Conservation (phyloP, 768 basidiomycete species). For the Strobilomyces dryophilus region DNA sequence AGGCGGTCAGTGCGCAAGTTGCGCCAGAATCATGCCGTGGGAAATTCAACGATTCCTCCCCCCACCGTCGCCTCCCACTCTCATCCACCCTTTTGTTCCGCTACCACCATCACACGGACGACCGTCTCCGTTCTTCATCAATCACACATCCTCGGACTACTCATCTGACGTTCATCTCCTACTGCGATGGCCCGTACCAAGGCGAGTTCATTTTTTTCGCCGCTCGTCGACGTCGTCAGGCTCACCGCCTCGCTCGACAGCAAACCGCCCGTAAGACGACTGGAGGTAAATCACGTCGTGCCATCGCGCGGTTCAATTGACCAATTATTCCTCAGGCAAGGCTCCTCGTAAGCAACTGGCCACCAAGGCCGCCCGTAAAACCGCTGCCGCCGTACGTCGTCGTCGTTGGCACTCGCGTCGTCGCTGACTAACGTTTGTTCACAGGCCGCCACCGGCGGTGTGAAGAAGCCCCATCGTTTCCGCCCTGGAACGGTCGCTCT, state of each 20-base stretch:
- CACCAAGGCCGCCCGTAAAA: constrained; percentile 93
- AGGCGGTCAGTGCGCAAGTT: constrained; percentile 30
- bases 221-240: background rate
- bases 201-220: constrained; percentile 36
- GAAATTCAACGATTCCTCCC: constrained; percentile 22
- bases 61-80: constrained; percentile 12
- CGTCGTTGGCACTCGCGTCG: background rate
- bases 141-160: constrained; percentile 8
- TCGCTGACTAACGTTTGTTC: constrained; percentile 11
- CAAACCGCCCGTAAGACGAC: constrained; percentile 99
- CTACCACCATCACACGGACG: constrained; percentile 28
- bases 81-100: constrained; percentile 19
- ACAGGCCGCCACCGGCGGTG: constrained; percentile 86
- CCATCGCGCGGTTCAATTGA: constrained; percentile 16
- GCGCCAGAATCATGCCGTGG: constrained; percentile 20
- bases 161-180: constrained; percentile 1
- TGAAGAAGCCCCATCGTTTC: constrained; percentile 99
- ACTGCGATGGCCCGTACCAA: constrained; percentile 82
- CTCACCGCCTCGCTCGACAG: constrained; percentile 36
- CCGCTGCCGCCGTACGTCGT: constrained; percentile 58
- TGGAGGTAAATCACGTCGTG: constrained; percentile 62
- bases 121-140: constrained; percentile 1
- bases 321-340: constrained; percentile 52
- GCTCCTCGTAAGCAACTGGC: constrained; percentile 93
- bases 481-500: constrained; percentile 97